Evolutionary conservation across 352 stramenopile genomes (phyloP).

Genomic region (Phytophthora hibernalis): DNA sequence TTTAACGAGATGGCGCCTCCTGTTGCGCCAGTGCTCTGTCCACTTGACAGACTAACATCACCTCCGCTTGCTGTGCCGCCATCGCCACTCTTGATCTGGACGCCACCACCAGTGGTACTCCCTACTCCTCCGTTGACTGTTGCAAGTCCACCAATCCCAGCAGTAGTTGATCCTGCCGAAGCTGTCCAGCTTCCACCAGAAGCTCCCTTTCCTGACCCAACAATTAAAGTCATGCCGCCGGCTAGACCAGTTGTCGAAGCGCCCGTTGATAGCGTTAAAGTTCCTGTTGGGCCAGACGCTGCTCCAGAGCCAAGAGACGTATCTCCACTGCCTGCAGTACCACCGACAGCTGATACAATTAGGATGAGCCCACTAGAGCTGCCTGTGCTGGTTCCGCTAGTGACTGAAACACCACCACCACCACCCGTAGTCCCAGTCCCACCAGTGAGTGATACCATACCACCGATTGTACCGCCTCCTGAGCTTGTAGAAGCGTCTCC

Average conservation of each 20-base stretch:
- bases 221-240: conserved; percentile 44
- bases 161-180: conserved; percentile 30
- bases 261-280: conserved; percentile 51
- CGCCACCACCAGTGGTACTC: conserved; percentile 36
- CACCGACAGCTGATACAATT: conserved; percentile 31
- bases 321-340: conserved; percentile 30
- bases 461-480: conserved; percentile 42
- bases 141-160: conserved; percentile 38
- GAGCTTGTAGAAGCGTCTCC: conserved; percentile 28
- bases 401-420: conserved; percentile 54
- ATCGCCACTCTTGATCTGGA: conserved; percentile 36
- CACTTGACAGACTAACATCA: conserved; percentile 43
- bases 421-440: conserved; percentile 45
- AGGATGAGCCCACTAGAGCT: conserved; percentile 33
- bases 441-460: conserved; percentile 41
- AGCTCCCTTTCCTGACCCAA: conserved; percentile 34
- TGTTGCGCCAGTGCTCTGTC: conserved; percentile 32
- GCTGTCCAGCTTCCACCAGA: conserved; percentile 35
- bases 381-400: conserved; percentile 42
- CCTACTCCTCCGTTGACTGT: conserved; percentile 42
- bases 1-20: conserved; percentile 39
- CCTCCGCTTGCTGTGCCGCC: conserved; percentile 43
- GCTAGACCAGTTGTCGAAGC: conserved; percentile 36
- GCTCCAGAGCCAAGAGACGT: conserved; percentile 33
- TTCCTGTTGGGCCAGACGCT: conserved; percentile 43